Percentiles rank a stretch among this genome's conserved stretches.
Conservation (phyloP, 2,329 filamentous ascomycete genomes). For the Mycogone perniciosa region DNA sequence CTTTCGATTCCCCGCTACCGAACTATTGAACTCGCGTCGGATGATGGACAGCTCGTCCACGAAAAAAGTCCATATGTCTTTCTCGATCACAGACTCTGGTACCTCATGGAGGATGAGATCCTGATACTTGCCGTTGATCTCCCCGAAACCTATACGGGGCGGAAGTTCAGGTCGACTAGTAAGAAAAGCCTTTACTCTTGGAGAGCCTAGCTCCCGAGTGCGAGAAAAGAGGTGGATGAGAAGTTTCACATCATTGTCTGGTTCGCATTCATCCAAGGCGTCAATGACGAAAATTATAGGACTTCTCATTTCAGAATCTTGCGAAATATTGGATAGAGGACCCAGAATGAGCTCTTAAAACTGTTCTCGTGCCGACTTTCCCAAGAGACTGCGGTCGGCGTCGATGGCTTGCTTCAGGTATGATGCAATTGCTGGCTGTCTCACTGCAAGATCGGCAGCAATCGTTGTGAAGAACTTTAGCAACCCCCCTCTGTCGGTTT, state of each 20-base stretch:
- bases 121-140: slow-evolving; percentile 17
- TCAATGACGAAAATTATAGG: slow-evolving; percentile 31
- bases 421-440: slow-evolving; percentile 21
- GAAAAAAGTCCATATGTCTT: slow-evolving; percentile 32
- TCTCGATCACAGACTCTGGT: slow-evolving; percentile 20
- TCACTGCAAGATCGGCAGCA: slow-evolving; percentile 24
- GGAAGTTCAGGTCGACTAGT: slow-evolving; percentile 36
- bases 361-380: slow-evolving; percentile 26
- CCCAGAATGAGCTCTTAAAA: slow-evolving; percentile 33
- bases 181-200: slow-evolving; percentile 28
- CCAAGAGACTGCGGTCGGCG: slow-evolving; percentile 22
- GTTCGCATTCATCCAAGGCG: slow-evolving; percentile 20
- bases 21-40: slow-evolving; percentile 17
- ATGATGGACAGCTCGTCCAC: slow-evolving; percentile 25
- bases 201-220: slow-evolving; percentile 16
- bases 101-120: slow-evolving; percentile 33
- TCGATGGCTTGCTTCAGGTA: slow-evolving; percentile 24
- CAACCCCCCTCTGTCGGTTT: slow-evolving; percentile 30
- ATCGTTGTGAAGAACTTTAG: slow-evolving; percentile 35
- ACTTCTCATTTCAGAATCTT: not conserved
- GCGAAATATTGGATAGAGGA: slow-evolving; percentile 21
- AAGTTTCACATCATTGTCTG: slow-evolving; percentile 23
- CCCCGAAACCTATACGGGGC: slow-evolving; percentile 28
- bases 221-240: slow-evolving; percentile 23
- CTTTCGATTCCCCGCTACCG: not conserved